A percentile compares a stretch with the other conserved stretches of the same genome.
Conservation (phyloP, 805 yeast genomes). For the Candida alai region DNA sequence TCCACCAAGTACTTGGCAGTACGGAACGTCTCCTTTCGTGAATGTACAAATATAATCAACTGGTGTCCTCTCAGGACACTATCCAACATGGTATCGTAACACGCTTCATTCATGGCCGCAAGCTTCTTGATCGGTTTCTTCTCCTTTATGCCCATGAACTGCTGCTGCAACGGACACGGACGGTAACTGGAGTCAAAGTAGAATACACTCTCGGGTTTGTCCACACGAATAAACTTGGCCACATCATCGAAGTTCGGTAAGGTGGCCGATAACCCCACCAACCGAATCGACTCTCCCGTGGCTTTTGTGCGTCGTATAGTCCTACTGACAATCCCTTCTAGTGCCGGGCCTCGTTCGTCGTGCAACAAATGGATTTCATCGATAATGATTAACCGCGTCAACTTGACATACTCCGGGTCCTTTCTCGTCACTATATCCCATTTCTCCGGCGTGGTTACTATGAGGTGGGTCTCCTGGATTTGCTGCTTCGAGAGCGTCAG, state of each 20-base stretch:
- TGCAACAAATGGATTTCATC: constrained; percentile 93
- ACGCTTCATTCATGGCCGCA: constrained; percentile 85
- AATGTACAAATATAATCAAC: constrained; percentile 87
- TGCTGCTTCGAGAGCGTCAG: constrained; percentile 72
- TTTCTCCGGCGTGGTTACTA: constrained; percentile 94
- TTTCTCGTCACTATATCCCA: constrained; percentile 97
- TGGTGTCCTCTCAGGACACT: constrained; percentile 62
- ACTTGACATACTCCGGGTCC: constrained; percentile 52
- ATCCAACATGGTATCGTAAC: constrained; percentile 70
- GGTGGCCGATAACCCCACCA: constrained; percentile 90
- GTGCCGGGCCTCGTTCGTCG: constrained; percentile 92
- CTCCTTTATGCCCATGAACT: constrained; percentile 84
- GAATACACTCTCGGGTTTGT: constrained; percentile 54
- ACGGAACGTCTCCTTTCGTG: constrained; percentile 84
- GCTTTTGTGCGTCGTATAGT: constrained; percentile 47
- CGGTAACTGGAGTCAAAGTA: constrained; percentile 80
- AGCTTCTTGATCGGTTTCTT: constrained; percentile 72
- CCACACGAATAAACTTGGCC: constrained; percentile 72
- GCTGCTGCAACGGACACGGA: constrained; percentile 91
- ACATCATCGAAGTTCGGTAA: constrained; percentile 87
- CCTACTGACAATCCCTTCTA: constrained; percentile 84
- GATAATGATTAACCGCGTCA: constrained; percentile 69
- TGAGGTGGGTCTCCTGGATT: constrained; percentile 70
- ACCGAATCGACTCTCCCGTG: constrained; percentile 48
- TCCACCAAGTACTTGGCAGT: constrained; percentile 75